Evolutionary conservation across 345 rosid genomes (phyloP).

Genomic region (Lenwebbia sp.): DNA sequence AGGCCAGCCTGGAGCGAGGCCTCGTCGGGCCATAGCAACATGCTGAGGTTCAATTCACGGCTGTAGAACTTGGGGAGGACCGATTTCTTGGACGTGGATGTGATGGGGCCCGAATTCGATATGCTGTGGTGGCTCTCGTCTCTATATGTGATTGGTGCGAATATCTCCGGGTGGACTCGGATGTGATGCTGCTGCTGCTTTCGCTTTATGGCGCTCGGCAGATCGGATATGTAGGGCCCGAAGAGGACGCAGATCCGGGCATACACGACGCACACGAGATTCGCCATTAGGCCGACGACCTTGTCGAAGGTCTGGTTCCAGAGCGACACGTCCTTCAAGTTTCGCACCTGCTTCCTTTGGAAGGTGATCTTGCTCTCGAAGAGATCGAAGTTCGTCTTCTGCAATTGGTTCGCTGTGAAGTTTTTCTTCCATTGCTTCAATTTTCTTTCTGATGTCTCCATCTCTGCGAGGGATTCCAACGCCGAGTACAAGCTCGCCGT

Average conservation of each 20-base stretch:
- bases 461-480: conserved; percentile 13
- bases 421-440: conserved; percentile 13
- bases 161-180: conserved; percentile 14
- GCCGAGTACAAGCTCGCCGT: conserved; percentile 16
- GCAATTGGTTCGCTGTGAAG: not conserved
- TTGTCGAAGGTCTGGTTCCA: conserved; percentile 34
- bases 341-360: conserved; percentile 19
- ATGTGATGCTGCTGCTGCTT: not conserved
- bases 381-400: conserved; percentile 5
- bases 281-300: conserved; percentile 19
- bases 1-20: not conserved
- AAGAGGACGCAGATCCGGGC: conserved; percentile 25
- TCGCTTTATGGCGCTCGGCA: conserved; percentile 1
- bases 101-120: conserved; percentile 18
- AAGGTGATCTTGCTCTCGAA: conserved; percentile 18
- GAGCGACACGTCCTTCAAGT: conserved; percentile 21
- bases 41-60: not conserved
- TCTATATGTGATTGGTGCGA: not conserved
- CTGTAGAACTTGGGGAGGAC: conserved; percentile 1
- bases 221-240: conserved; percentile 10
- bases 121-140: not conserved
- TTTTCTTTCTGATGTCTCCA: conserved; percentile 30
- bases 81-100: not conserved
- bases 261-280: conserved; percentile 9
- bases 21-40: not conserved